phyloP scores from a whole-genome alignment of 164 flowering plant genomes.

The Chimonanthus praecox region DNA sequence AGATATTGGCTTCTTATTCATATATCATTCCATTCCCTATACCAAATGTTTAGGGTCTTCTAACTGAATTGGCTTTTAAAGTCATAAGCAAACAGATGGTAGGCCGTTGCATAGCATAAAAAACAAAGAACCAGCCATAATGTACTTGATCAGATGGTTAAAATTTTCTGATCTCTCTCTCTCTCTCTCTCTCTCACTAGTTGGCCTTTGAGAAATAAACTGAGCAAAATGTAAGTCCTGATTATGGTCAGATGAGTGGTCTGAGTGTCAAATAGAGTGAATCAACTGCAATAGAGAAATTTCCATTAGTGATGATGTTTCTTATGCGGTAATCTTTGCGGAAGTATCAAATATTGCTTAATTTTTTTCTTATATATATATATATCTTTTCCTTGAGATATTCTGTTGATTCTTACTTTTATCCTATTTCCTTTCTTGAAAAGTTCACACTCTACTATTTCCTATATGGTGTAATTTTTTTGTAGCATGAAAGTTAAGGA shows the following conservation, averaged over 20 bases:
- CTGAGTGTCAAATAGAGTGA: background rate
- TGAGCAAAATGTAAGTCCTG: background rate
- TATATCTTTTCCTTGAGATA: too few relatives aligned
- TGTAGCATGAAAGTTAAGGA: background rate
- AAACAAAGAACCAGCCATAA: background rate
- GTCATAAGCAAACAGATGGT: background rate
- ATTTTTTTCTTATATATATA: background rate
- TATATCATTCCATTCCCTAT: too few relatives aligned
- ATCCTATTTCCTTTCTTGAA: background rate
- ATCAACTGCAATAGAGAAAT: background rate
- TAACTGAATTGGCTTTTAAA: background rate
- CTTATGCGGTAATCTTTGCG: background rate
- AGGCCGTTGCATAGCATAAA: background rate
- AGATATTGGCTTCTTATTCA: too few relatives aligned
- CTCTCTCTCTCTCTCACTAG: background rate
- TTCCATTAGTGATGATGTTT: background rate
- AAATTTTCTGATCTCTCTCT: too few relatives aligned
- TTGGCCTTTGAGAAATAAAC: background rate
- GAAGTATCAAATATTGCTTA: background rate
- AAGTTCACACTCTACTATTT: background rate
- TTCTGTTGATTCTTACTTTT: too few relatives aligned
- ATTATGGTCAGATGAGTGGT: background rate
- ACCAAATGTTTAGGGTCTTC: background rate
- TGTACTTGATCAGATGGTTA: background rate
- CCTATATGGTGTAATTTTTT: background rate